Percentiles rank a stretch among this genome's conserved stretches.
Conservation (phyloP, 352 stramenopile species). For the Lagenidium sp. region DNA sequence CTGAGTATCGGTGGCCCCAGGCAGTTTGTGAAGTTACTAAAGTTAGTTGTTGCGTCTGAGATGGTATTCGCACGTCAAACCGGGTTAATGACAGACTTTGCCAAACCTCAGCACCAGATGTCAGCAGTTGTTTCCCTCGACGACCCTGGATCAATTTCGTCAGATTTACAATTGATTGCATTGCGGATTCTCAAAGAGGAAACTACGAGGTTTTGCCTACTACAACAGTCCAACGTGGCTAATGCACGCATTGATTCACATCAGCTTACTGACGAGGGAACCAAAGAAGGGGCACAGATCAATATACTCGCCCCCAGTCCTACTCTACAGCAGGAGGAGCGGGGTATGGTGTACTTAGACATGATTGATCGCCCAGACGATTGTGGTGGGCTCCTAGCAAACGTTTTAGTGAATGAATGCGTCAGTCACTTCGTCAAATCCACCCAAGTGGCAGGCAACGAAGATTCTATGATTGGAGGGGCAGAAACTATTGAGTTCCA, state of each 20-base stretch:
- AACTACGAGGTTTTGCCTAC: no score
- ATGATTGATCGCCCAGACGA: no score
- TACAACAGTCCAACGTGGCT: conserved; percentile 18
- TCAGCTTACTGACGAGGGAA: conserved; percentile 35
- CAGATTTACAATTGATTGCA: conserved; percentile 38
- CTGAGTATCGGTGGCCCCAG: conserved; percentile 47
- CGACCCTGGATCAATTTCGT: conserved; percentile 32
- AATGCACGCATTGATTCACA: no score
- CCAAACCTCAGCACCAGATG: no score
- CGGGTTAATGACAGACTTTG: no score
- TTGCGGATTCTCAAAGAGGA: conserved; percentile 54
- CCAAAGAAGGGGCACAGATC: conserved; percentile 16
- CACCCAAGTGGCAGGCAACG: conserved; percentile 53
- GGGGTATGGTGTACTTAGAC: no score
- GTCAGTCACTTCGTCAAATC: conserved; percentile 81
- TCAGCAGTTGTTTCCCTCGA: no score
- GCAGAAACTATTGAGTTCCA: conserved; percentile 41
- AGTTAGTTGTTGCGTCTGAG: conserved; percentile 72
- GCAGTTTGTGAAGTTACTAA: conserved; percentile 76
- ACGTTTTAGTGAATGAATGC: conserved; percentile 76
- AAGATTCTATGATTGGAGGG: conserved; percentile 1
- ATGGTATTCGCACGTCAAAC: conserved; percentile 48
- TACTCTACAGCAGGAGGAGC: conserved; percentile 57
- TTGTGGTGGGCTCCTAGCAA: conserved; percentile 53
- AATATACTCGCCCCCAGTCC: no score